Percentiles rank a stretch among this genome's conserved stretches.
Evolutionary conservation across 179 eudicot genomes (phyloP).

Genomic region (Heliamphora pulchella): DNA sequence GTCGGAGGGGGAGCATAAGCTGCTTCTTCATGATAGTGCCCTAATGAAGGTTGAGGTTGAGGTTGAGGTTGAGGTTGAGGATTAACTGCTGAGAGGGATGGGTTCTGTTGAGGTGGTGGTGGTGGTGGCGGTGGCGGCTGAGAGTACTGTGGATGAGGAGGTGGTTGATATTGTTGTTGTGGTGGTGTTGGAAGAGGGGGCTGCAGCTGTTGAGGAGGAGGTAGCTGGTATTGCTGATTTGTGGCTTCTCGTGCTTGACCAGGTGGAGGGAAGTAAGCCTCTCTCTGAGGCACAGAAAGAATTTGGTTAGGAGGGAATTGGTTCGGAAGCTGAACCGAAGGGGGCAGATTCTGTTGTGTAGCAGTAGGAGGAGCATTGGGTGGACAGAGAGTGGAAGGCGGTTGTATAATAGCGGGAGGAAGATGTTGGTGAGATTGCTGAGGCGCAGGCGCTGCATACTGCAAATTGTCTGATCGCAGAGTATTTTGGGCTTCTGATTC

Average conservation of each 20-base stretch:
- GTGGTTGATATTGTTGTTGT: constrained; percentile 49
- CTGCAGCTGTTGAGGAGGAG: constrained; percentile 41
- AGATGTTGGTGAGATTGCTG: constrained; percentile 42
- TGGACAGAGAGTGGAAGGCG: constrained; percentile 29
- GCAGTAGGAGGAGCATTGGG: constrained; percentile 38
- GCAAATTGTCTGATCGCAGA: constrained; percentile 29
- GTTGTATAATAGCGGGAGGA: constrained; percentile 29
- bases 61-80: constrained; percentile 39
- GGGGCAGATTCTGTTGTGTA: constrained; percentile 39
- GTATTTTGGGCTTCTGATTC: constrained; percentile 33
- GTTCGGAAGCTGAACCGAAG: constrained; percentile 32
- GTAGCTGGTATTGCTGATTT: constrained; percentile 53
- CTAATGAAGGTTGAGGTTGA: constrained; percentile 38
- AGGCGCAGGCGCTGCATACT: constrained; percentile 39
- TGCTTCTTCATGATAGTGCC: constrained; percentile 56
- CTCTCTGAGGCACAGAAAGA: constrained; percentile 46
- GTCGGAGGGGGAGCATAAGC: constrained; percentile 41
- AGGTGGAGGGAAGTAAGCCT: constrained; percentile 49
- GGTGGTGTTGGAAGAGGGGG: constrained; percentile 28
- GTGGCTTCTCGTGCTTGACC: constrained; percentile 48
- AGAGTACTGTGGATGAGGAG: constrained; percentile 39
- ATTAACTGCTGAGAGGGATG: constrained; percentile 32
- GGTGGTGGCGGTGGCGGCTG: constrained; percentile 49
- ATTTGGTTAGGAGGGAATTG: constrained; percentile 44
- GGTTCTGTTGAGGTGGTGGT: constrained; percentile 47